Conservation (phyloP, 805 yeast genomes). For the Yarrowia yakushimensis region DNA sequence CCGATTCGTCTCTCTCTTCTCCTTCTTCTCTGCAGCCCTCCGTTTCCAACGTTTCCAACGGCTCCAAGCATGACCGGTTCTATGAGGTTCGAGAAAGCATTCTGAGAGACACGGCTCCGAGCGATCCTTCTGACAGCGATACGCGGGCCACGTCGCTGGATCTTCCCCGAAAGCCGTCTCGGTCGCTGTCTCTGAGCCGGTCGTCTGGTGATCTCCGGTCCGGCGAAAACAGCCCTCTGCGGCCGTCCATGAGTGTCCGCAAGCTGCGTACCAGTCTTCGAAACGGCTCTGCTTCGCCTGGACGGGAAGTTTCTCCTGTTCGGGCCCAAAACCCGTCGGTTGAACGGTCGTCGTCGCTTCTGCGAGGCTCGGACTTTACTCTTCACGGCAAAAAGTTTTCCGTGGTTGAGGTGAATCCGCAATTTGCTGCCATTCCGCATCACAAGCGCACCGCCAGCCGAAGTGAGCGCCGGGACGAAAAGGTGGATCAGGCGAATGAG, state of each 20-base stretch:
- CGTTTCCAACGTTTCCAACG: not conserved
- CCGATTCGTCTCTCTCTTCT: slow-evolving; percentile 8
- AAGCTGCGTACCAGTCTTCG: slow-evolving; percentile 9
- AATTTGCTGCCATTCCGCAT: slow-evolving; percentile 30
- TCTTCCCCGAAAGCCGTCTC: not conserved
- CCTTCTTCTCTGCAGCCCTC: slow-evolving; percentile 2
- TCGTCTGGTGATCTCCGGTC: slow-evolving; percentile 8
- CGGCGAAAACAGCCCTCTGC: not conserved
- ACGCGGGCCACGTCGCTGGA: slow-evolving; percentile 14
- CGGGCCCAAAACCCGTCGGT: slow-evolving; percentile 2
- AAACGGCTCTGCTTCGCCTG: slow-evolving; percentile 4
- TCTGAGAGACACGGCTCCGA: slow-evolving; percentile 3
- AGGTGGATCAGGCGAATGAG: not conserved
- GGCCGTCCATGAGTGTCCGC: slow-evolving; percentile 5
- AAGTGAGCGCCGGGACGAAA: not conserved
- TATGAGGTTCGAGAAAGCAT: slow-evolving; percentile 22
- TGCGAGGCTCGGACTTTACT: slow-evolving; percentile 34
- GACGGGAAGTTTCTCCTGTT: not conserved
- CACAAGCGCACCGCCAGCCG: slow-evolving; percentile 3
- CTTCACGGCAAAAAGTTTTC: slow-evolving; percentile 36
- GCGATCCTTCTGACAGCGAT: not conserved
- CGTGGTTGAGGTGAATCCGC: slow-evolving; percentile 37
- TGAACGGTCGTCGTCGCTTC: slow-evolving; percentile 30
- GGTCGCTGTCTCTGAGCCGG: slow-evolving; percentile 1
- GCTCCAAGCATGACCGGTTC: slow-evolving; percentile 18